A percentile compares a stretch with the other conserved stretches of the same genome.
These are phyloP conservation scores for Erodium chrysanthum DNA, from an alignment of 441 rosid species.

Conservation along the genomic window DNA sequence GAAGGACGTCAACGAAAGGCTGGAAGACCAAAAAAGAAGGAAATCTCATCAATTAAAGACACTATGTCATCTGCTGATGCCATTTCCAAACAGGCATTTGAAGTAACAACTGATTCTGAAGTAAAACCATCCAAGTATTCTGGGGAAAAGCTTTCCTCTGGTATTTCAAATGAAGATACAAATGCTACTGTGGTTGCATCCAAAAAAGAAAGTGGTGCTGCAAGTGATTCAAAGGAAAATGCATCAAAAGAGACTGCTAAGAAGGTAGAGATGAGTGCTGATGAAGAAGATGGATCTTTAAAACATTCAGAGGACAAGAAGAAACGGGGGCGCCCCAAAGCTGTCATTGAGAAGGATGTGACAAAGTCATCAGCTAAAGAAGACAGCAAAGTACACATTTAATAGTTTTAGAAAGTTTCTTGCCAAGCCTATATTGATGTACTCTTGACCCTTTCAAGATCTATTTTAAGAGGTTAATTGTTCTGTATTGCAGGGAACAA, in stretches of 20 bases:
- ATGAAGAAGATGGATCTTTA: constrained; percentile 34
- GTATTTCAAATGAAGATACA: constrained; percentile 35
- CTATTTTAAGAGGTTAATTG: neutral
- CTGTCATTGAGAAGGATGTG: constrained; percentile 32
- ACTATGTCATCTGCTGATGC: constrained; percentile 33
- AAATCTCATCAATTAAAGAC: constrained; percentile 31
- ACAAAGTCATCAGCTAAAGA: constrained; percentile 39
- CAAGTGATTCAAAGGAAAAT: constrained; percentile 49
- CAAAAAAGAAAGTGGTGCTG: constrained; percentile 38
- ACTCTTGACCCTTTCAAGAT: constrained; percentile 12
- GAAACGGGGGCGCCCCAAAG: constrained; percentile 42
- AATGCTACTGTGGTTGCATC: constrained; percentile 25
- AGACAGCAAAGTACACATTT: constrained; percentile 39
- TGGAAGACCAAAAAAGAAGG: constrained; percentile 44
- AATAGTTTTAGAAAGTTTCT: constrained; percentile 7
- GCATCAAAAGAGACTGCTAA: constrained; percentile 38
- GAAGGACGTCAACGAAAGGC: neutral
- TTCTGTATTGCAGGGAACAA: constrained; percentile 37
- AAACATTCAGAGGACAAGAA: constrained; percentile 48
- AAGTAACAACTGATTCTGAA: constrained; percentile 45
- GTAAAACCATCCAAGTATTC: constrained; percentile 34
- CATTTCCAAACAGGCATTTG: constrained; percentile 36
- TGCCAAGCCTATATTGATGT: constrained; percentile 11
- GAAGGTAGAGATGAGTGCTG: constrained; percentile 37
- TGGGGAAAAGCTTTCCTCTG: constrained; percentile 39